Evolutionary conservation across 495 filamentous ascomycete genomes (phyloP), one percentile per base, ranked within the genome.

Genomic region (Pyronema domesticum): DNA sequence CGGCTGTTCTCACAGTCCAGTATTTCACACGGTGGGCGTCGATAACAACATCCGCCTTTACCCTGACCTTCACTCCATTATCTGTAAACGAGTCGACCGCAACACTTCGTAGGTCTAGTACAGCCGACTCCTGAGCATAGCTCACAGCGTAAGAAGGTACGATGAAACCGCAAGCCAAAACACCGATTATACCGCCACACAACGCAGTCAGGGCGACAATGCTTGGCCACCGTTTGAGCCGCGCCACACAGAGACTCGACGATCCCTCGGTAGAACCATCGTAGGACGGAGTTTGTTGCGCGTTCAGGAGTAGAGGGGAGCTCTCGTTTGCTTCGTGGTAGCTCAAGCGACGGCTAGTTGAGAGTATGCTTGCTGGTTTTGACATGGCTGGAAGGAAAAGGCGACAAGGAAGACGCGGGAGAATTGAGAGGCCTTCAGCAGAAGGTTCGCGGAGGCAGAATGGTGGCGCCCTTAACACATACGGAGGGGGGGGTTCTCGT

Each of bases 81-180:
- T 74, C 57, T 0, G 89, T 95, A 50, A 93, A 81, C 6, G 80
- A 85, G 45, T 89, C 82, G 51, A 98, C 77, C 1, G 86, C 86
- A 6, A 98, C 69, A 61, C 79, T 79, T 2, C 80, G 85, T 0
- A 91, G 81, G 57, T 88, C 77, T 58, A 96, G 77, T 4, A 88
- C 77, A 17, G 80, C 72, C 4, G 91, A 88, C 65, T 91, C 73
- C 64, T 85, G 79, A 6, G 81, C 85, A 67, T 98, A 98, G 64
- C 83, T 76, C 65, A 93, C 80, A 15, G 89, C 77, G 6, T 81
- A 76, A 23, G 79, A 79, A 3, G 91, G 89, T 2, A 81, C 79
- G 48, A 91, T 75, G 70, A 95, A 93, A 1, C 79, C 87, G 1
- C 58, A 6, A 23, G 74, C 69, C 37, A 82, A 58, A 46, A 78